Conservation (phyloP, 2,329 filamentous ascomycete genomes). For the Xylariaceae sp. region DNA sequence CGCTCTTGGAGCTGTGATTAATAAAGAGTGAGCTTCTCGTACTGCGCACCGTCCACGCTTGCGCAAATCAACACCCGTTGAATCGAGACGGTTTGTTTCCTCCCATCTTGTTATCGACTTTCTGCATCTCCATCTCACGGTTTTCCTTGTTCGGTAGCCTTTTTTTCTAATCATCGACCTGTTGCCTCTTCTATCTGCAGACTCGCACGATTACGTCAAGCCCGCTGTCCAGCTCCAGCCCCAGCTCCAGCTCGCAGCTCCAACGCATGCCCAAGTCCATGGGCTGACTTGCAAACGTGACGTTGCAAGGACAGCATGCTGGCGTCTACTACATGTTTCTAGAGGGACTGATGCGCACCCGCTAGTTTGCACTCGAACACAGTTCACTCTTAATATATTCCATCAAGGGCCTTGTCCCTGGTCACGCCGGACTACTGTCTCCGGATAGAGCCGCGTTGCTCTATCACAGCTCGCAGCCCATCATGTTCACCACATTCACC, state of each 20-base stretch:
- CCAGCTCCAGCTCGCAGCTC: neutral
- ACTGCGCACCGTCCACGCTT: conserved; percentile 13
- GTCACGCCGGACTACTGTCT: neutral
- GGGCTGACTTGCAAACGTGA: neutral
- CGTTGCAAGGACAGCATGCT: conserved; percentile 11
- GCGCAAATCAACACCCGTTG: conserved; percentile 8
- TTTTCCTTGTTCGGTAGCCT: neutral
- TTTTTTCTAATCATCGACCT: neutral
- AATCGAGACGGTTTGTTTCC: neutral
- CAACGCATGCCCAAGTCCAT: neutral
- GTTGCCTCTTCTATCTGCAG: neutral
- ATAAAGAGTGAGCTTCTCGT: conserved; percentile 7
- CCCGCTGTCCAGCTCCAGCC: neutral
- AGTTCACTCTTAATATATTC: neutral
- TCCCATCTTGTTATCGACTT: neutral
- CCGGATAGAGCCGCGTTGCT: neutral
- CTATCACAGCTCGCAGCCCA: conserved; percentile 14
- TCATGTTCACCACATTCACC: conserved; percentile 89
- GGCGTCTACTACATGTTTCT: conserved; percentile 1
- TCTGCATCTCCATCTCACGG: neutral
- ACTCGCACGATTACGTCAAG: conserved; percentile 17
- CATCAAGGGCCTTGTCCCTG: neutral
- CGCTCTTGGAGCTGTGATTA: neutral
- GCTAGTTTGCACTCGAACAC: neutral
- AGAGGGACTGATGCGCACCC: conserved; percentile 2